Base-by-base conservation (phyloP, 805 yeast species). In the Candida stauntonica region DNA sequence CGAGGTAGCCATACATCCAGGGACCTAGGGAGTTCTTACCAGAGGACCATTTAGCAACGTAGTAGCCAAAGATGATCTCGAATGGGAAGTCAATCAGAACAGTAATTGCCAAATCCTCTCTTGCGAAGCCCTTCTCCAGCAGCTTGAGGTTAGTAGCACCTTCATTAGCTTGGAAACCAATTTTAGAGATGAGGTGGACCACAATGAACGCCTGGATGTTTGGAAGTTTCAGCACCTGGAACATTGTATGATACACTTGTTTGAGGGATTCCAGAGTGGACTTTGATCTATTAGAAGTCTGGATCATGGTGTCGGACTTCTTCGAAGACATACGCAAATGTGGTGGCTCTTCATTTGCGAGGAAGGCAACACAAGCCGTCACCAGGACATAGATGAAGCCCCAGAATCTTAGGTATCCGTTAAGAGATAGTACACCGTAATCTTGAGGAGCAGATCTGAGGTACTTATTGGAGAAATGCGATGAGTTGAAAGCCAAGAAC, bases 111-210 rank as follows among this genome's bases (percentile, higher is more conserved):
- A 93, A 66, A 57, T 93, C 98, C 60, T 93, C 99, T 57, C 89
- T 86, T 28, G 93, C 79, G 31, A 93, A 77, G 0, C 99, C 99
- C 53, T 81, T 82, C 57, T 93, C 99, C 5, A 93, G 66, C 17
- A 93, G 67, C 58, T 91, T 93, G 50, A 93, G 72, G 56, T 91
- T 91, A 1, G 98, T 93, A 20, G 95, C 97, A 7, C 93, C 88
- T 61, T 93, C 99, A 54, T 89, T 93, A 20, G 89, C 95, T 57
- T 89, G 96, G 61, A 93, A 93, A 2, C 96, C 98, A 41, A 91
- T 70, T 55, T 93, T 93, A 27, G 95, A 80, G 9, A 87, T 60
- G 30, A 93, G 60, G 53, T 88, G 89, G 7, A 93, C 75, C 2
- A 79, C 47, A 16, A 87, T 80, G 49, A 93, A 77, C 6, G 79